Evolutionary conservation across 495 filamentous ascomycete species (phyloP).

Genomic region (Ramalina peruviana): DNA sequence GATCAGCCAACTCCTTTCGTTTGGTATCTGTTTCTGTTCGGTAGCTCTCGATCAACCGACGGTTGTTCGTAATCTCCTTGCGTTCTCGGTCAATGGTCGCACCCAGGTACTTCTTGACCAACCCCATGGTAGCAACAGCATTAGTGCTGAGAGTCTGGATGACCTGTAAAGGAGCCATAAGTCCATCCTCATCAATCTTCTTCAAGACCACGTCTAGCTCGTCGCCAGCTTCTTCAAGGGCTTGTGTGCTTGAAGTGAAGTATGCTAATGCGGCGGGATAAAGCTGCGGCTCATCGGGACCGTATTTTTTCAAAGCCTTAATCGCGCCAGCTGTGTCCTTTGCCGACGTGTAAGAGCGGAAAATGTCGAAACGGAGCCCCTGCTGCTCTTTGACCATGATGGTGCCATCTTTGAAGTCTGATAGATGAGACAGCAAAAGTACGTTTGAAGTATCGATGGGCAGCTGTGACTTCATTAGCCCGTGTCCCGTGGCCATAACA

Average conservation of each 20-base stretch:
- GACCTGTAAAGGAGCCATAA: slow-evolving; percentile 94
- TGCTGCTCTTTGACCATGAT: slow-evolving; percentile 88
- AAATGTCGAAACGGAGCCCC: slow-evolving; percentile 86
- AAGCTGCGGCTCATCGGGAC: slow-evolving; percentile 78
- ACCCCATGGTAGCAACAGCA: slow-evolving; percentile 87
- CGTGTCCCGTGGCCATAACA: not conserved
- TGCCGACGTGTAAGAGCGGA: slow-evolving; percentile 88
- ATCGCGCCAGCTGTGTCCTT: slow-evolving; percentile 86
- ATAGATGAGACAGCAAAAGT: slow-evolving; percentile 79
- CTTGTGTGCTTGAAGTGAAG: slow-evolving; percentile 69
- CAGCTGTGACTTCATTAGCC: slow-evolving; percentile 33
- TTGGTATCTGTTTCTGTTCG: slow-evolving; percentile 73
- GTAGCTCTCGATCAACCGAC: slow-evolving; percentile 70
- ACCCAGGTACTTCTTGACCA: slow-evolving; percentile 85
- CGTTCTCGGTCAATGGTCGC: slow-evolving; percentile 79
- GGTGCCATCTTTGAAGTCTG: slow-evolving; percentile 79
- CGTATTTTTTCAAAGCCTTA: slow-evolving; percentile 79
- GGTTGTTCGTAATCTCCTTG: slow-evolving; percentile 71
- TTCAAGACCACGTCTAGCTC: slow-evolving; percentile 66
- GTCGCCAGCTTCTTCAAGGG: slow-evolving; percentile 74
- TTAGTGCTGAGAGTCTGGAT: slow-evolving; percentile 82
- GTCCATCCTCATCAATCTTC: slow-evolving; percentile 75
- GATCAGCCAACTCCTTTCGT: slow-evolving; percentile 57
- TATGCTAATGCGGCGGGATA: slow-evolving; percentile 90
- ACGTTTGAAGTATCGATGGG: slow-evolving; percentile 92